phyloP scores from a whole-genome alignment of 2,329 filamentous ascomycete species.

The Hymenoscyphus fraxineus region DNA sequence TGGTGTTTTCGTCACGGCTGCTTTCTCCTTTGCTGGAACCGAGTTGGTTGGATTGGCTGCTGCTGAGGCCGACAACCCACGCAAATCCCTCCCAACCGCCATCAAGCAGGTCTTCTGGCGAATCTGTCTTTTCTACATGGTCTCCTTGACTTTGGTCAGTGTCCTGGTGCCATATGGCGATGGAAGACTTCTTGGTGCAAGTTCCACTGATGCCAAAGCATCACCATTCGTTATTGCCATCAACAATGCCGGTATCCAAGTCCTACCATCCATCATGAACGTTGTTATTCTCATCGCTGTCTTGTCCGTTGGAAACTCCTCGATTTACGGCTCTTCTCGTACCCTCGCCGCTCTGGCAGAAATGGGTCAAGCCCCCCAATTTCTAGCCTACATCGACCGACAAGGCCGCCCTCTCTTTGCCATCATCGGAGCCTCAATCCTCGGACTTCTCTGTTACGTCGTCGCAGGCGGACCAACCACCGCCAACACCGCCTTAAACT shows the following conservation, averaged over 20 bases:
- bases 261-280: conserved; percentile 56
- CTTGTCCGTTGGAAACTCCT: conserved; percentile 55
- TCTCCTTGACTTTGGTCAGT: conserved; percentile 49
- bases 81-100: conserved; percentile 46
- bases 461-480: conserved; percentile 47
- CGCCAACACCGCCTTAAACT: conserved; percentile 52
- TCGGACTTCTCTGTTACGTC: conserved; percentile 46
- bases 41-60: conserved; percentile 51
- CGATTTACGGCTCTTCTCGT: conserved; percentile 56
- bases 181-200: conserved; percentile 35
- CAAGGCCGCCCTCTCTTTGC: conserved; percentile 53
- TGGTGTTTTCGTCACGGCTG: conserved; percentile 49
- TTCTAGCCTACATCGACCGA: conserved; percentile 56
- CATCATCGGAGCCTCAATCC: conserved; percentile 35
- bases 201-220: conserved; percentile 36
- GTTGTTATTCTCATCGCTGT: conserved; percentile 56
- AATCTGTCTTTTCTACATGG: conserved; percentile 50
- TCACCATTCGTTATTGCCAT: conserved; percentile 58
- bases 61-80: conserved; percentile 48
- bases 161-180: conserved; percentile 46
- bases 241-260: conserved; percentile 48
- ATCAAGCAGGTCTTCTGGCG: conserved; percentile 54
- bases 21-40: conserved; percentile 50
- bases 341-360: conserved; percentile 57
- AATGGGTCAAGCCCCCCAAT: conserved; percentile 54